Base-by-base conservation (phyloP, 1,284 basidiomycete genomes). In the Heterobasidion parviporum region DNA sequence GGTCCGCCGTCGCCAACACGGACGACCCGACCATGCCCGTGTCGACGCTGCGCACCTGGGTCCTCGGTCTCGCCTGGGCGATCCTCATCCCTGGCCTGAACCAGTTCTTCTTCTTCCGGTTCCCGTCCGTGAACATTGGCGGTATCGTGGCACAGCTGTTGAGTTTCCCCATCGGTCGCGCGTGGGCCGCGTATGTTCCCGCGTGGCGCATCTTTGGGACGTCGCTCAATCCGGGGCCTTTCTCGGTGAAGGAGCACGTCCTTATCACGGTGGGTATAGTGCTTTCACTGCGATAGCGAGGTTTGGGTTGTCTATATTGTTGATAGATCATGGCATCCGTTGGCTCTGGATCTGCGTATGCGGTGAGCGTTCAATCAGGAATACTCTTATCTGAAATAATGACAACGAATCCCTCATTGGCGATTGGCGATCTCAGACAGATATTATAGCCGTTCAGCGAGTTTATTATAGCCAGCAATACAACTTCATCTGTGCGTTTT, bases 371-470 rank as follows among this genome's bases (percentile, higher is more conserved):
- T 32, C 9, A 32, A 3, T 3, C 4, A 41, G 7, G 10, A 80
- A 87, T 60, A 79, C 88, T 52, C 68, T 86, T 26, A 81, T 81
- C 3, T 83, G 83, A 0, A 85, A 87, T 62, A 71, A 77, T 48
- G 75, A 81, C 2, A 83, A 77, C 66, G 86, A 83, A 63, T 65
- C 73, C 53, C 74, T 76, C 63, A 60, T 55, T 18, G 75, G 70
- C 26, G 26, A 26, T 26, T 26, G 26, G n/a, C 7, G 6, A 16
- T 33, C 14, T 16, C 26, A 84, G 55, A 83, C 94, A 2, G 87
- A 91, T 67, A 85, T 91, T 34, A 73, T 88, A 54, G 82, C 92
- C 1, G 85, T 90, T 0, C 90, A 92, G 63, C 74, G 82, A 14
- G 80, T 87, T 5, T 87, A 78, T 66, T 90, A 89, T 61, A 68